Evolutionary conservation across 345 rosid species (phyloP).

Genomic region (Pistacia integerrima): DNA sequence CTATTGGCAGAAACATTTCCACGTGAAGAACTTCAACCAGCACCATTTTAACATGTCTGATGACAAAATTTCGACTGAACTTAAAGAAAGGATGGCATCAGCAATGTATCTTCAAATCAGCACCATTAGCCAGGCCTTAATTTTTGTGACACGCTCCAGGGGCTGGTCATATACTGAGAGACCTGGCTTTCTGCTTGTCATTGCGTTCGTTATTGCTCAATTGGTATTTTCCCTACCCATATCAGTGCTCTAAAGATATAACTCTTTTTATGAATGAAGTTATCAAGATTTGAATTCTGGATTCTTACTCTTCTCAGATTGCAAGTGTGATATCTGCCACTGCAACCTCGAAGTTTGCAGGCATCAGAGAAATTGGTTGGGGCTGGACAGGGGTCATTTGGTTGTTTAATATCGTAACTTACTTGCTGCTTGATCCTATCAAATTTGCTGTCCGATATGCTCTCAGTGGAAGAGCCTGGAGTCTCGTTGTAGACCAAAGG

Average conservation of each 20-base stretch:
- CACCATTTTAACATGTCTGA: constrained; percentile 35
- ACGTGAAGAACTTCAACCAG: constrained; percentile 44
- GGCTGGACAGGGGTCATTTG: constrained; percentile 42
- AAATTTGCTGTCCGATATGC: constrained; percentile 37
- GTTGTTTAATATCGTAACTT: constrained; percentile 31
- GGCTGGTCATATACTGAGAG: constrained; percentile 61
- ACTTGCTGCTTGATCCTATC: constrained; percentile 37
- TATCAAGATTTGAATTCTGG: neutral
- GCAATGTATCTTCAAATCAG: constrained; percentile 64
- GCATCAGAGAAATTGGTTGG: constrained; percentile 39
- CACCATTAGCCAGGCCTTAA: constrained; percentile 50
- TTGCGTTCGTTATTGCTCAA: constrained; percentile 49
- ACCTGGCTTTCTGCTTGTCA: constrained; percentile 46
- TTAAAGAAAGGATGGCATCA: constrained; percentile 43
- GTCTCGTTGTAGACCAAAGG: constrained; percentile 32
- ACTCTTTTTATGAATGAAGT: too few species aligned
- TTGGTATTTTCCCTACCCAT: constrained; percentile 31
- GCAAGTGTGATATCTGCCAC: constrained; percentile 32
- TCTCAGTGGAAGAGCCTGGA: constrained; percentile 40
- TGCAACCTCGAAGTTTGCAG: constrained; percentile 35
- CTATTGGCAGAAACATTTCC: constrained; percentile 38
- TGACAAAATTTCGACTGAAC: constrained; percentile 4
- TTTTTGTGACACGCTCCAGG: constrained; percentile 63
- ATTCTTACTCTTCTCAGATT: constrained; percentile 18
- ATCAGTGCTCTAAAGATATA: neutral